Conservation (phyloP, 2,329 filamentous ascomycete genomes). For the Calonectria multiphialidica region DNA sequence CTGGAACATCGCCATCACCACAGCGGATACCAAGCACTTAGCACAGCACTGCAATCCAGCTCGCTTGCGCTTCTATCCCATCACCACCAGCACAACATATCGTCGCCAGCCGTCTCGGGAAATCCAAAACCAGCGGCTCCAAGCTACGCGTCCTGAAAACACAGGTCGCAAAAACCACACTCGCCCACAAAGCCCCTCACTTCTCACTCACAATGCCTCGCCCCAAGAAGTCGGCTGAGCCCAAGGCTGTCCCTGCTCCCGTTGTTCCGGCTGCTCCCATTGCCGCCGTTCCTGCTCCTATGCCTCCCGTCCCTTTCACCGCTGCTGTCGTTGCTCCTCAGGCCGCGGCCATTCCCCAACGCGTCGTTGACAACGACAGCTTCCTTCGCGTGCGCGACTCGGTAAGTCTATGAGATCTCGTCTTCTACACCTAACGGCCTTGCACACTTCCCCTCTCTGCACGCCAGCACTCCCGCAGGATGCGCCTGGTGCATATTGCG, state of each 20-base stretch:
- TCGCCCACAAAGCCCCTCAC: conserved; percentile 23
- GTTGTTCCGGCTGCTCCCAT: conserved; percentile 35
- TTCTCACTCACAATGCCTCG: conserved; percentile 55
- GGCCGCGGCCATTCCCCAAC: conserved; percentile 41
- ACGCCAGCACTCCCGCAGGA: neutral
- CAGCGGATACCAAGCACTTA: conserved; percentile 33
- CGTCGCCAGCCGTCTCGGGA: conserved; percentile 3
- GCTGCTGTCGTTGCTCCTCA: conserved; percentile 33
- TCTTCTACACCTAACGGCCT: conserved; percentile 23
- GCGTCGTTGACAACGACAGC: conserved; percentile 76
- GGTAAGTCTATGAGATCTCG: conserved; percentile 66
- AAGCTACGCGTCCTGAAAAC: conserved; percentile 14
- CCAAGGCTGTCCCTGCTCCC: conserved; percentile 48
- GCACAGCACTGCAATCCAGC: conserved; percentile 34
- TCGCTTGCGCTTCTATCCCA: conserved; percentile 7
- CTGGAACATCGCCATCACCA: conserved; percentile 42
- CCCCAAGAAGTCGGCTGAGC: conserved; percentile 57
- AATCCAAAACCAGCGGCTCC: conserved; percentile 1
- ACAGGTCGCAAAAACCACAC: conserved; percentile 2
- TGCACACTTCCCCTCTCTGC: neutral
- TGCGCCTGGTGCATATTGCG: neutral
- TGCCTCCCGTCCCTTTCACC: conserved; percentile 53
- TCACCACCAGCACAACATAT: conserved; percentile 4
- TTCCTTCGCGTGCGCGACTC: conserved; percentile 85
- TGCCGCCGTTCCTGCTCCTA: conserved; percentile 51